Evolutionary conservation across 2,329 filamentous ascomycete genomes (phyloP).

Genomic region (Paecilomyces sp.): DNA sequence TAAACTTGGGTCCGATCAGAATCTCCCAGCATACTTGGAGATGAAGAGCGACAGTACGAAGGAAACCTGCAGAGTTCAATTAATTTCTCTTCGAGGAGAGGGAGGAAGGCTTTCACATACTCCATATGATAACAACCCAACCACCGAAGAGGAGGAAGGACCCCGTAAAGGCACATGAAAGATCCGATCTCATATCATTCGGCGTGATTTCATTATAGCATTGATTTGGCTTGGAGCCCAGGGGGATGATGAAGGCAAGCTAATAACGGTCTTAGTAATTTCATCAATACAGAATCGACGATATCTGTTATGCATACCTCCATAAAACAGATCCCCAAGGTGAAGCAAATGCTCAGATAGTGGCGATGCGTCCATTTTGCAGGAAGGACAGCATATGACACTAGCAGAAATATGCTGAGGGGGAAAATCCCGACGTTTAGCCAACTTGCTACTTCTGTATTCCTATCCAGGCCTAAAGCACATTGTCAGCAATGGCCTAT

Average conservation of each 20-base stretch:
- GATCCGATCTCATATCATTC: constrained; percentile 77
- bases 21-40: constrained; percentile 98
- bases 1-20: constrained; percentile 79
- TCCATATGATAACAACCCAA: constrained; percentile 78
- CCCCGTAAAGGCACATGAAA: constrained; percentile 81
- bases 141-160: constrained; percentile 80
- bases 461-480: constrained; percentile 40
- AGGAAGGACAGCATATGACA: constrained; percentile 74
- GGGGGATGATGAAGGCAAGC: constrained; percentile 85
- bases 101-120: constrained; percentile 28
- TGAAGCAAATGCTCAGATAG: constrained; percentile 84
- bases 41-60: constrained; percentile 84
- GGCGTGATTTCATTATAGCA: constrained; percentile 90
- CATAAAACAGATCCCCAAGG: constrained; percentile 68
- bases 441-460: constrained; percentile 69
- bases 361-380: constrained; percentile 86
- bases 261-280: constrained; percentile 27
- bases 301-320: constrained; percentile 52
- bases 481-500: constrained; percentile 14
- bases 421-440: constrained; percentile 68
- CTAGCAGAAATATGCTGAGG: constrained; percentile 66
- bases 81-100: neutral
- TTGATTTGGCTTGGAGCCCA: constrained; percentile 69
- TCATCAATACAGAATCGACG: neutral
- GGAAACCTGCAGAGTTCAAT: constrained; percentile 51